These are phyloP conservation scores for Brassica cretica DNA, from an alignment of 345 rosid genomes.

Conservation along the genomic window DNA sequence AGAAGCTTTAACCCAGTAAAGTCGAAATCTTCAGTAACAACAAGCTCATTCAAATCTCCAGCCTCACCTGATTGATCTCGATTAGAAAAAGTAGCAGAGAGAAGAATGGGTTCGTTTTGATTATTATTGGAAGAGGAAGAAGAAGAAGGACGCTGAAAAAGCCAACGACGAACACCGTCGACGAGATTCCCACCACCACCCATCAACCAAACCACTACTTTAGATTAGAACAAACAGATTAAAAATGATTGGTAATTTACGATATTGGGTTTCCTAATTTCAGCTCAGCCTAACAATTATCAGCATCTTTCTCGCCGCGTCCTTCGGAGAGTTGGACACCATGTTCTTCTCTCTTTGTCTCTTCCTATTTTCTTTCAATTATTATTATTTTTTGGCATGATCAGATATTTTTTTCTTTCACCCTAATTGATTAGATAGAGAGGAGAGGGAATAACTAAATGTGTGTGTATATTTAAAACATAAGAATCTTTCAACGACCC, in stretches of 20 bases:
- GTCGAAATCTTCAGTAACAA: neutral
- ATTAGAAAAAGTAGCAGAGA: neutral
- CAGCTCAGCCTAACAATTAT: neutral
- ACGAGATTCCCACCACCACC: conserved; percentile 8
- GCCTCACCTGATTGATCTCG: neutral
- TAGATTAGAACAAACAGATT: neutral
- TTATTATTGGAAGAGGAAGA: neutral
- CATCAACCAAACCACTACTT: conserved; percentile 1
- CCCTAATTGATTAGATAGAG: conserved; percentile 13
- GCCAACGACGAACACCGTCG: conserved; percentile 9
- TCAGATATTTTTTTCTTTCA: conserved; percentile 18
- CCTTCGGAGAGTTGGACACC: neutral
- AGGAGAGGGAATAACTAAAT: conserved; percentile 2
- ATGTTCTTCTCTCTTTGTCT: neutral
- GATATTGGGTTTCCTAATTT: neutral
- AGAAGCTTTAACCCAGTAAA: neutral
- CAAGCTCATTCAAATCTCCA: neutral
- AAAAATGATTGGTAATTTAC: neutral
- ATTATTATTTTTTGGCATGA: neutral
- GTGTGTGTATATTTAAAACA: neutral
- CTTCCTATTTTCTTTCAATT: neutral
- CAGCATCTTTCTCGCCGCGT: neutral
- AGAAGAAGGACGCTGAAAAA: neutral
- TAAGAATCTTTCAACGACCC: neutral
- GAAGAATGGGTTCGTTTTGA: conserved; percentile 3